Base-by-base conservation (phyloP, 1,284 basidiomycete species). In the Fomitopsis schrenkii region DNA sequence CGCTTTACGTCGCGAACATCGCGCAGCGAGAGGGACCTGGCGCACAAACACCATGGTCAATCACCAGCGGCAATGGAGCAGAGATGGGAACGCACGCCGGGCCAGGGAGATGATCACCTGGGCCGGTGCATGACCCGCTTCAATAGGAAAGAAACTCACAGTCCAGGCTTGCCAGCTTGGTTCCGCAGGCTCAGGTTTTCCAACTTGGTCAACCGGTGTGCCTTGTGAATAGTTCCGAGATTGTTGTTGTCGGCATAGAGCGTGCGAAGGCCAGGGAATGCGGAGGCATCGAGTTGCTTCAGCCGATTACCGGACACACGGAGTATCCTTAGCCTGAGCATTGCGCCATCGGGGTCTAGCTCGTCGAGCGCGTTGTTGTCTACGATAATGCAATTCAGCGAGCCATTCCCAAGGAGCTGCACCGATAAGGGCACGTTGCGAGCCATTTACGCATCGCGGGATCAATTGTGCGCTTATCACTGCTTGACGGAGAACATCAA, bases 101-200 rank as follows among this genome's bases (percentile, higher is more conserved):
- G 10, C 19, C 22, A 42, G 44, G 15, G 52, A 50, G 33, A 62
- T 41, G 28, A 30, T 50, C 48, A 50, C 48, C 48, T 50, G 48
- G 22, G 28, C 28, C 19, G 8, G 48, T 14, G 48, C 48, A 33
- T 33, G 48, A 50, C 48, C 28, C 48, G 14, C 26, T 50, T 7
- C 9, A 50, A 50, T 50, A 50, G 48, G 48, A 33, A 50, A 15
- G 48, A 50, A 33, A 87, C 89, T 85, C 75, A 92, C 88, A 94
- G 77, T 63, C 85, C 82, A 55, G 80, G 79, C 66, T 70, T 68
- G 30, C 86, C 87, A 70, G 83, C 82, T 76, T 99, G 97, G 76
- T 95, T 94, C 72, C 97, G 84, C 77, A 98, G 70, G 70, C 93
- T 95, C 59, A 99, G 80, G 70, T 95, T 95, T 75, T 98, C 95